A percentile compares a stretch with the other conserved stretches of the same genome.
These are phyloP conservation scores for Rossbeevera mucosa DNA, from an alignment of 768 basidiomycete species.

Conservation along the genomic window DNA sequence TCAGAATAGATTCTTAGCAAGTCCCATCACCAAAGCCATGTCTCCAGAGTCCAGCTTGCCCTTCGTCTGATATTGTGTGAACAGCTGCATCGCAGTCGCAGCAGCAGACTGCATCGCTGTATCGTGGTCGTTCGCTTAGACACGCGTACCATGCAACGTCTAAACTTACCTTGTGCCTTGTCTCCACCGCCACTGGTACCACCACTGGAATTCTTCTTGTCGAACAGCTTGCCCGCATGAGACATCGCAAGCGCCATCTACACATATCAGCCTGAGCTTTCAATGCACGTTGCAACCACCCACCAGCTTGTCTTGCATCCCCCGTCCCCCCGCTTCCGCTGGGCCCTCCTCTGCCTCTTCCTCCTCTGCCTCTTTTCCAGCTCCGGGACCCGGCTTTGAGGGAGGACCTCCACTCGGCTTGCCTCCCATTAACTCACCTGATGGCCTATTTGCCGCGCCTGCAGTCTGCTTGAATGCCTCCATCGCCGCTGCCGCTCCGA, in stretches of 20 bases:
- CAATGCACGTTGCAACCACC: neutral
- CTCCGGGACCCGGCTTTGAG: neutral
- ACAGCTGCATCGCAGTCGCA: constrained; percentile 28
- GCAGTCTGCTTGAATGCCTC: constrained; percentile 30
- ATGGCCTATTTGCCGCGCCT: constrained; percentile 6
- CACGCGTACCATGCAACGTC: neutral
- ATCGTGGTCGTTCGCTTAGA: neutral
- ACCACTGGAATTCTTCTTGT: constrained; percentile 23
- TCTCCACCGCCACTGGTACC: neutral
- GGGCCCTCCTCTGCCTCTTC: constrained; percentile 8
- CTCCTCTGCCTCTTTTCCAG: neutral
- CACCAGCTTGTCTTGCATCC: constrained; percentile 30
- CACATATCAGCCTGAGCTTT: neutral
- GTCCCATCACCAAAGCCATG: constrained; percentile 24
- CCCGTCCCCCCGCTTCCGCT: constrained; percentile 8
- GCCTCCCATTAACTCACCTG: constrained; percentile 16
- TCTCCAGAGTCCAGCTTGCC: constrained; percentile 29
- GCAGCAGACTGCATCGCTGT: constrained; percentile 32
- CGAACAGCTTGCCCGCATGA: constrained; percentile 29
- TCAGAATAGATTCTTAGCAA: constrained; percentile 23
- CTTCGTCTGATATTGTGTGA: constrained; percentile 18
- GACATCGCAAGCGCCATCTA: constrained; percentile 31
- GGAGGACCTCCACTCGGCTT: neutral
- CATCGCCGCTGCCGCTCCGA: constrained; percentile 29
- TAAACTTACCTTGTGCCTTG: constrained; percentile 26